Evolutionary conservation across 2,329 filamentous ascomycete species (phyloP).

Genomic region (Acrocalymma vagum): DNA sequence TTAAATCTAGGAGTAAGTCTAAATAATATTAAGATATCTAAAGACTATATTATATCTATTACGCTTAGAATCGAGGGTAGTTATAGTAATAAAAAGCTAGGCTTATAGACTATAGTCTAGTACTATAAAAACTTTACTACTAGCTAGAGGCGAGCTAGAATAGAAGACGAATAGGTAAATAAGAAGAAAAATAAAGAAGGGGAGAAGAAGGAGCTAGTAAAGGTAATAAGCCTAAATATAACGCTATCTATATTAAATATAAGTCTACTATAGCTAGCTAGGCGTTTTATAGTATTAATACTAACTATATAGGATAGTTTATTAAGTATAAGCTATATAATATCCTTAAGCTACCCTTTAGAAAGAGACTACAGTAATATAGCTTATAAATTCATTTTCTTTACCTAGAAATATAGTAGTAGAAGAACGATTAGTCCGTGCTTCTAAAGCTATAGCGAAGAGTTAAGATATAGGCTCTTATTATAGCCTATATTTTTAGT

Average conservation of each 20-base stretch:
- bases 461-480: conserved; percentile 14
- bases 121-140: conserved; percentile 18
- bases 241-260: conserved; percentile 18
- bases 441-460: conserved; percentile 15
- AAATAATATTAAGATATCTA: conserved; percentile 13
- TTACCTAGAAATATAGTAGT: conserved; percentile 15
- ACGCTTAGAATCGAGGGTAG: conserved; percentile 11
- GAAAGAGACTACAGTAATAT: conserved; percentile 17
- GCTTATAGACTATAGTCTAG: conserved; percentile 11
- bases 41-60: conserved; percentile 13
- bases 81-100: conserved; percentile 15
- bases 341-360: conserved; percentile 10
- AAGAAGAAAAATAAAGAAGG: conserved; percentile 14
- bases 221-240: conserved; percentile 17
- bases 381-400: conserved; percentile 17
- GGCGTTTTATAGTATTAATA: conserved; percentile 17
- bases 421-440: conserved; percentile 15
- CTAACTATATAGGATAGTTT: conserved; percentile 16
- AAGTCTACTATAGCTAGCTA: conserved; percentile 14
- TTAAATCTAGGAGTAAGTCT: conserved; percentile 6
- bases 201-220: conserved; percentile 14
- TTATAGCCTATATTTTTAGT: conserved; percentile 9
- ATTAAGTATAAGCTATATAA: conserved; percentile 17
- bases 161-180: conserved; percentile 15
- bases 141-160: conserved; percentile 17